Evolutionary conservation across 2,329 filamentous ascomycete species (phyloP), one percentile per base, ranked within the genome.

Genomic region (Diaporthe vexans): DNA sequence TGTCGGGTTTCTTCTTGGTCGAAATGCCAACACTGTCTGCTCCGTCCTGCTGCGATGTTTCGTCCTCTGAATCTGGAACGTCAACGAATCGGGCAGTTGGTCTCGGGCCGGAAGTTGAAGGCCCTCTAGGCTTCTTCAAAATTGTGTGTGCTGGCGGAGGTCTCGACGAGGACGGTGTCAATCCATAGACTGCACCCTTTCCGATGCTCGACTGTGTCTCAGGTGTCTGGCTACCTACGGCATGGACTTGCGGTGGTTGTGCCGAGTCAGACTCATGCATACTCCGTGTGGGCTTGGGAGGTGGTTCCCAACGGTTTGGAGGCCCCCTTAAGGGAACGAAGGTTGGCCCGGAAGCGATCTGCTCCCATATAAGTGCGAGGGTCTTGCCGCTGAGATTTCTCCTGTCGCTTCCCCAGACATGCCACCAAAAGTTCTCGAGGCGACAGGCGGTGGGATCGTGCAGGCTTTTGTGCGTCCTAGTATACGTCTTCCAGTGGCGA

Each of bases 341-440:
- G 5, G 88, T 90, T 74, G 88, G 85, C 11, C 90, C 90, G 59
- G 86, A 84, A 0, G 90, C 91, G 59, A 92, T 91, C 43, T 90
- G 84, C 78, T 88, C 84, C 77, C 89, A 92, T 7, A 91, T 81
- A 75, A 81, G 86, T 73, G 91, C 90, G 59, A 92, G 83, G 17
- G 86, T 85, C 46, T 83, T 83, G 52, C 88, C 90, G 61, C 88
- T 87, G 63, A 91, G 83, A 71, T 85, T 80, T 46, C 87, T 85
- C 37, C 87, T 84, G 76, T 91, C 84, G 77, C 91, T 92, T 46
- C 90, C 90, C 86, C 89, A 90, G 71, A 92, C 89, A 78, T 91
- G 90, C 88, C 90, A 92, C 90, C 90, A 92, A 77, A 91, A 91
- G 78, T 91, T 90, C 79, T 92, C 90, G 26, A 92, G 82, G 24